A percentile compares a stretch with the other conserved stretches of the same genome.
These are phyloP conservation scores for Colletotrichum sp. DNA, from an alignment of 2,329 filamentous ascomycete species.

Conservation along the genomic window DNA sequence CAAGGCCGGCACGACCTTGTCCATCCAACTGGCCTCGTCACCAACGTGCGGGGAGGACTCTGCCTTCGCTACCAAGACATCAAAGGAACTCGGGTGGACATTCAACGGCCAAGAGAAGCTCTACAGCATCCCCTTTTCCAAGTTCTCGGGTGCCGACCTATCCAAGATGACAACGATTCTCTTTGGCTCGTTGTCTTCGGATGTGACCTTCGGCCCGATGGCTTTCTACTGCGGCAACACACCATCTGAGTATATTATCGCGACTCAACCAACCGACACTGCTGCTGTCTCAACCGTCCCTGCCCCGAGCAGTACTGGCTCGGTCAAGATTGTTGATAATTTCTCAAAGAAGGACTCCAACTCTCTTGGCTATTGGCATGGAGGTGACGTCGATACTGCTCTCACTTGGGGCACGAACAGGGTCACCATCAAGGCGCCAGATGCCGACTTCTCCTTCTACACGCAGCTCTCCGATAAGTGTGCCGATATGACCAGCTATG, in stretches of 20 bases:
- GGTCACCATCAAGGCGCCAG: constrained; percentile 47
- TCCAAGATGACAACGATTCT: constrained; percentile 58
- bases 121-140: constrained; percentile 61
- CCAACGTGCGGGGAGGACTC: constrained; percentile 44
- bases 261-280: constrained; percentile 41
- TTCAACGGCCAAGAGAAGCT: constrained; percentile 65
- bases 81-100: constrained; percentile 60
- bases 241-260: constrained; percentile 51
- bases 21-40: constrained; percentile 56
- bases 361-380: constrained; percentile 70
- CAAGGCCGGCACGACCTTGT: constrained; percentile 52
- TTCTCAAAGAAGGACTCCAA: constrained; percentile 61
- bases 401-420: constrained; percentile 55
- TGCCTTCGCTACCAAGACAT: constrained; percentile 43
- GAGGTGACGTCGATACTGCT: constrained; percentile 60
- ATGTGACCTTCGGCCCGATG: constrained; percentile 61
- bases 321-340: constrained; percentile 63
- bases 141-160: constrained; percentile 54
- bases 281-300: constrained; percentile 51
- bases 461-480: constrained; percentile 52
- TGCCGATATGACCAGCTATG: constrained; percentile 59
- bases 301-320: constrained; percentile 53
- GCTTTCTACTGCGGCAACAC: constrained; percentile 62
- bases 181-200: constrained; percentile 48
- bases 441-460: constrained; percentile 62